Percentiles rank a stretch among this genome's conserved stretches.
Evolutionary conservation across 257 asterid species (phyloP).

Genomic region (Euphrasia confusa): DNA sequence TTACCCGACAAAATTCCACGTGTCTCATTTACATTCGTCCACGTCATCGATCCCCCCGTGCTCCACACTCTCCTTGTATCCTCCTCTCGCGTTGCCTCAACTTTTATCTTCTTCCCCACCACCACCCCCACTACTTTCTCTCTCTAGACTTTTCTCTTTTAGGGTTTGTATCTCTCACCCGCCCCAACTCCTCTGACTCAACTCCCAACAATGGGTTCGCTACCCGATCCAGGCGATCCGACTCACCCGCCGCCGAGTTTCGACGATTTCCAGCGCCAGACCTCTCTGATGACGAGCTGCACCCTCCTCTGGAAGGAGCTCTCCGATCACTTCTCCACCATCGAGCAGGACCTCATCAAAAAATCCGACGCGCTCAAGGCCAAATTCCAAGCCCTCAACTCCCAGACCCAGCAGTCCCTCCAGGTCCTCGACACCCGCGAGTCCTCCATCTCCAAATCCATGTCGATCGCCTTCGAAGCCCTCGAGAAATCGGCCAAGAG

Average conservation of each 20-base stretch:
- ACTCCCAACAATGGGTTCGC: conserved; percentile 60
- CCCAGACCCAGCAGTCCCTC: conserved; percentile 52
- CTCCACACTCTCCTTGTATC: conserved; percentile 23
- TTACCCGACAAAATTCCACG: conserved; percentile 33
- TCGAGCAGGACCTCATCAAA: conserved; percentile 70
- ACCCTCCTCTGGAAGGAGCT: conserved; percentile 98
- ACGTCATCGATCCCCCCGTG: conserved; percentile 38
- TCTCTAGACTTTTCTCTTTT: conserved; percentile 30
- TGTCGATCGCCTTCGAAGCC: conserved; percentile 44
- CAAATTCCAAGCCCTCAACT: conserved; percentile 44
- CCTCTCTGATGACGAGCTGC: conserved; percentile 97
- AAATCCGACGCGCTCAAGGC: conserved; percentile 64
- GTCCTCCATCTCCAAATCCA: conserved; percentile 52
- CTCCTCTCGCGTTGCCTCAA: conserved; percentile 13
- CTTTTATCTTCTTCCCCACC: conserved; percentile 48
- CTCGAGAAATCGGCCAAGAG: conserved; percentile 37
- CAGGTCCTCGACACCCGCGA: conserved; percentile 68
- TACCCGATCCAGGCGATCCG: conserved; percentile 92
- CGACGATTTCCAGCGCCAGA: conserved; percentile 95
- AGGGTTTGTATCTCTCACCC: conserved; percentile 40
- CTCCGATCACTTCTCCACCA: conserved; percentile 86
- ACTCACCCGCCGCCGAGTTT: conserved; percentile 67
- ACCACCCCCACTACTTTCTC: conserved; percentile 33
- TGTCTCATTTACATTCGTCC: conserved; percentile 33
- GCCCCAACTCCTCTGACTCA: conserved; percentile 25